Conservation (phyloP, 345 rosid genomes). For the Euphorbia pulcherrima region DNA sequence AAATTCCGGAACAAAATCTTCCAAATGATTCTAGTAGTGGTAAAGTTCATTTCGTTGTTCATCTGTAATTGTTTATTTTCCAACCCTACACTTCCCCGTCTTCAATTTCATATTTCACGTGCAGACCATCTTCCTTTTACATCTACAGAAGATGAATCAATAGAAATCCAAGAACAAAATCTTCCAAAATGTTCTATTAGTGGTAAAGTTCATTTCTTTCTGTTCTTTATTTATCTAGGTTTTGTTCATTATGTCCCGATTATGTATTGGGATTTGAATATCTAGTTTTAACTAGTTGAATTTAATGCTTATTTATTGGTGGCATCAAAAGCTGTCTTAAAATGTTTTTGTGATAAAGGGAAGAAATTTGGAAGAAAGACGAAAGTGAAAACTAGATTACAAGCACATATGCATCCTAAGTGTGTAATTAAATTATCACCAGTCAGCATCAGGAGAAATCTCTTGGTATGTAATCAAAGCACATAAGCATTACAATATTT, state of each 20-base stretch:
- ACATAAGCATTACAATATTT: too few species aligned
- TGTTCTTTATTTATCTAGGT: not conserved
- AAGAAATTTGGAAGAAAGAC: not conserved
- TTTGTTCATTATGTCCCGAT: too few species aligned
- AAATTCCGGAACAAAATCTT: not conserved
- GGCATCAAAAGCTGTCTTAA: not conserved
- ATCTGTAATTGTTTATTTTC: too few species aligned
- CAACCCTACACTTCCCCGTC: too few species aligned
- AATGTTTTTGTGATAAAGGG: constrained; percentile 8
- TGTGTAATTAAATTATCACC: not conserved
- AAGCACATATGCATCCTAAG: not conserved
- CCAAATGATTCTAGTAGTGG: not conserved
- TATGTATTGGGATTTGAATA: too few species aligned
- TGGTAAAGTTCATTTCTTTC: not conserved
- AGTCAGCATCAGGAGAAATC: not conserved
- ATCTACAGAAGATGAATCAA: too few species aligned
- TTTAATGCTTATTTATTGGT: not conserved
- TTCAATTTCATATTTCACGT: not conserved
- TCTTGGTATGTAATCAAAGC: constrained; percentile 9
- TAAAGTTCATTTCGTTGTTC: not conserved
- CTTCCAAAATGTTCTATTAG: too few species aligned
- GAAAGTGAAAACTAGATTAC: not conserved
- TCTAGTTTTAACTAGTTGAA: not conserved
- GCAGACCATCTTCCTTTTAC: too few species aligned
- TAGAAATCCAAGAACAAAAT: too few species aligned